A percentile compares a stretch with the other conserved stretches of the same genome.
Evolutionary conservation across 169 alveolate species (phyloP).

Genomic region (Hammondia hammondi): DNA sequence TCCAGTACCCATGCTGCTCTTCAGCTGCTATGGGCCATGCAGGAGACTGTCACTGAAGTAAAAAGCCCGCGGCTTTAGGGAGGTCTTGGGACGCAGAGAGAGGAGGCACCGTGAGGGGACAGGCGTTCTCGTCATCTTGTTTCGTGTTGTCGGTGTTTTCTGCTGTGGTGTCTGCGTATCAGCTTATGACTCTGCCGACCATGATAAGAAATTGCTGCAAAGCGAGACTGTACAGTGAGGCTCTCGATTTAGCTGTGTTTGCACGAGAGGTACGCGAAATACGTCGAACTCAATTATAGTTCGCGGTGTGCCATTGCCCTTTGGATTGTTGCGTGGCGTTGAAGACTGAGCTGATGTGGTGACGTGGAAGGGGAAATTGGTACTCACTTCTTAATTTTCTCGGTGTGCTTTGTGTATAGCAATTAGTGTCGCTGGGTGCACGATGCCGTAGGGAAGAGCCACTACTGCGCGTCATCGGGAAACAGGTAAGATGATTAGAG

Average conservation of each 20-base stretch:
- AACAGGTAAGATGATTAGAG: neutral
- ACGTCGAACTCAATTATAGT: too few species aligned
- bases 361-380: neutral
- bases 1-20: neutral
- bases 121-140: neutral
- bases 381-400: neutral
- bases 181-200: neutral
- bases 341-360: too few species aligned
- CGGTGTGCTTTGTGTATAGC: neutral
- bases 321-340: too few species aligned
- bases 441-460: neutral
- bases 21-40: neutral
- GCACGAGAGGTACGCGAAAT: neutral
- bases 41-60: slow-evolving; percentile 1
- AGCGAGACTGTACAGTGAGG: neutral
- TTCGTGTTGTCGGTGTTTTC: neutral
- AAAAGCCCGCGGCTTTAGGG: too few species aligned
- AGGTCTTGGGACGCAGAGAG: too few species aligned
- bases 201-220: neutral
- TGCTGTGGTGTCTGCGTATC: neutral
- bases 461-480: neutral
- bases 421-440: neutral
- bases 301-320: too few species aligned
- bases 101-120: too few species aligned
- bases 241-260: neutral